Conservation (phyloP, 2,329 filamentous ascomycete genomes). For the Fusarium clavum region DNA sequence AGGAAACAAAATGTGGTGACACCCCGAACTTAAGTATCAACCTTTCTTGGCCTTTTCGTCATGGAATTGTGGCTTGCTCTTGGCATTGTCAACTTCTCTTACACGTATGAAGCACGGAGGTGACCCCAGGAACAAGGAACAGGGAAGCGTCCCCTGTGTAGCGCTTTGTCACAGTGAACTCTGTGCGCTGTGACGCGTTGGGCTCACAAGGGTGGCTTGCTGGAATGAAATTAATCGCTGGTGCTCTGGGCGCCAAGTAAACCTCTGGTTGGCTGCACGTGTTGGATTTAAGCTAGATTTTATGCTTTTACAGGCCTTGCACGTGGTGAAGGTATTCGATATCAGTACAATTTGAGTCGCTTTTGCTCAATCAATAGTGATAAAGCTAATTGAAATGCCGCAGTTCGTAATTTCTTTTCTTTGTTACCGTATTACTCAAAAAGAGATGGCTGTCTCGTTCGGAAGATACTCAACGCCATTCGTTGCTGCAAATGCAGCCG, state of each 20-base stretch:
- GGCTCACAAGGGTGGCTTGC: constrained; percentile 12
- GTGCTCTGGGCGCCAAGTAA: background rate
- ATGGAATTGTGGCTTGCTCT: constrained; percentile 28
- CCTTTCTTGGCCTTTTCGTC: constrained; percentile 4
- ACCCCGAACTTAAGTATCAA: constrained; percentile 11
- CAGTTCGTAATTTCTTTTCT: background rate
- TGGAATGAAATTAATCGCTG: constrained; percentile 17
- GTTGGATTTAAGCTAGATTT: background rate
- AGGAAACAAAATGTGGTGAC: constrained; percentile 6
- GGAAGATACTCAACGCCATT: background rate
- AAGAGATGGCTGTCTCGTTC: too few species aligned
- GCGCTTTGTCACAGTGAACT: background rate
- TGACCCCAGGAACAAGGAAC: constrained; percentile 10
- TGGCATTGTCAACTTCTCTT: constrained; percentile 22
- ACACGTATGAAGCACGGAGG: constrained; percentile 27
- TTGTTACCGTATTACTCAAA: background rate
- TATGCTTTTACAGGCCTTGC: background rate
- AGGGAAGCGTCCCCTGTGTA: background rate
- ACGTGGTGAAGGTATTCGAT: constrained; percentile 17
- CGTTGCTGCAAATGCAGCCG: background rate
- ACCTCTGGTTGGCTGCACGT: constrained; percentile 12
- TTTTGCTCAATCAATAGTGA: background rate
- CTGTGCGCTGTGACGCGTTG: constrained; percentile 4
- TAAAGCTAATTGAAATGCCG: background rate
- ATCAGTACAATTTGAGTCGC: background rate